Evolutionary conservation across 2,329 filamentous ascomycete genomes (phyloP).

Genomic region (Zalaria sp.): DNA sequence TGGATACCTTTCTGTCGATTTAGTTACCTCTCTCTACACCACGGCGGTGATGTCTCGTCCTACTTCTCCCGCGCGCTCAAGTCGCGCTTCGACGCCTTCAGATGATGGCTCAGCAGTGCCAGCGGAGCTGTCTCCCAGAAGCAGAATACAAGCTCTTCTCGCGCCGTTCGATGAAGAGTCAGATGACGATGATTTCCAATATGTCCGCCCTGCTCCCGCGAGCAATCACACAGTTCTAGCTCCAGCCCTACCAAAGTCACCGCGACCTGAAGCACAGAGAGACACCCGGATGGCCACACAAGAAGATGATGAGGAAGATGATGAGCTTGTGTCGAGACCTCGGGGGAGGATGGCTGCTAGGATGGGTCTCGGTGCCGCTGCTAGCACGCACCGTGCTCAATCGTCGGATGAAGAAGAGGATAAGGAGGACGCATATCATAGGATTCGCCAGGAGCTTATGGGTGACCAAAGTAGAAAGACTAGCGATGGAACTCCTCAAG

Average conservation of each 20-base stretch:
- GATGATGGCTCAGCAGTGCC: conserved; percentile 3
- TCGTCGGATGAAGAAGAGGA: conserved; percentile 13
- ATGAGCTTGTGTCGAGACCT: conserved; percentile 26
- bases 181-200: conserved; percentile 14
- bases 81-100: conserved; percentile 6
- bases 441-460: conserved; percentile 31
- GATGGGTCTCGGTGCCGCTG: conserved; percentile 33
- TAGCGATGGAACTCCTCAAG: background rate
- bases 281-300: conserved; percentile 8
- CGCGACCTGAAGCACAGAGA: background rate
- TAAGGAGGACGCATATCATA: conserved; percentile 24
- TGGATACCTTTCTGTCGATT: background rate
- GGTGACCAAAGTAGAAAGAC: conserved; percentile 12
- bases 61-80: conserved; percentile 5
- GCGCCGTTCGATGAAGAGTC: conserved; percentile 29
- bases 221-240: background rate
- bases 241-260: background rate
- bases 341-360: conserved; percentile 50
- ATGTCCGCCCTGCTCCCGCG: background rate
- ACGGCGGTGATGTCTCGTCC: conserved; percentile 4
- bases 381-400: conserved; percentile 9
- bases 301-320: conserved; percentile 25
- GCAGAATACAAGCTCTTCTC: conserved; percentile 35
- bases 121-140: conserved; percentile 23
- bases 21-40: background rate